These are phyloP conservation scores for Isoetes taiwanensis DNA, from an alignment of 75 land plant genomes.

Conservation along the genomic window DNA sequence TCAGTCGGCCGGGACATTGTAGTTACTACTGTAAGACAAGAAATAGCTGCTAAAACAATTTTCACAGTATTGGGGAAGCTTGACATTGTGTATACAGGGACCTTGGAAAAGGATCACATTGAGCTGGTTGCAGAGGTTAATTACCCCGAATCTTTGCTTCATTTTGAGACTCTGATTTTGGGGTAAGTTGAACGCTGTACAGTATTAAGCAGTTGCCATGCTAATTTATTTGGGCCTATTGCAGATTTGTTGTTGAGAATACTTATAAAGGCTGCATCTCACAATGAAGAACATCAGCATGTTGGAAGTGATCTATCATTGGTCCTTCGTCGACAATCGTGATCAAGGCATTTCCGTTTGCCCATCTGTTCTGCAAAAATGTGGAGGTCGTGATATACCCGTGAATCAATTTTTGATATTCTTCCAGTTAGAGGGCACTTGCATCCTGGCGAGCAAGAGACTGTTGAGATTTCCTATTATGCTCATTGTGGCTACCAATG, in stretches of 20 bases:
- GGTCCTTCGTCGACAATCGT: conserved; percentile 11
- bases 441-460: conserved; percentile 24
- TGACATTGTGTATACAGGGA: conserved; percentile 19
- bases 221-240: not conserved
- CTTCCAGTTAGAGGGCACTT: conserved; percentile 21
- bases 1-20: conserved; percentile 2
- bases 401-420: conserved; percentile 22
- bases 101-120: conserved; percentile 13
- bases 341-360: not conserved
- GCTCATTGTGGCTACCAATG: conserved; percentile 18
- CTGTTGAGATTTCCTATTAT: conserved; percentile 20
- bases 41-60: conserved; percentile 7
- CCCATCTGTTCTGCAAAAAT: not conserved
- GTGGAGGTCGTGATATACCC: conserved; percentile 5
- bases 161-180: conserved; percentile 11
- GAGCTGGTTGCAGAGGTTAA: conserved; percentile 19
- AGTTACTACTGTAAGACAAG: conserved; percentile 18
- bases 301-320: conserved; percentile 13
- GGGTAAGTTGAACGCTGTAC: too few species aligned
- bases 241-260: conserved; percentile 23
- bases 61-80: conserved; percentile 1
- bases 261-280: conserved; percentile 24
- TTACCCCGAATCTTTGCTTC: conserved; percentile 17
- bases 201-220: too few species aligned
- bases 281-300: conserved; percentile 13